Evolutionary conservation across 83 land plant genomes (phyloP), one percentile per base, ranked within the genome.

Genomic region (Larix sibirica): DNA sequence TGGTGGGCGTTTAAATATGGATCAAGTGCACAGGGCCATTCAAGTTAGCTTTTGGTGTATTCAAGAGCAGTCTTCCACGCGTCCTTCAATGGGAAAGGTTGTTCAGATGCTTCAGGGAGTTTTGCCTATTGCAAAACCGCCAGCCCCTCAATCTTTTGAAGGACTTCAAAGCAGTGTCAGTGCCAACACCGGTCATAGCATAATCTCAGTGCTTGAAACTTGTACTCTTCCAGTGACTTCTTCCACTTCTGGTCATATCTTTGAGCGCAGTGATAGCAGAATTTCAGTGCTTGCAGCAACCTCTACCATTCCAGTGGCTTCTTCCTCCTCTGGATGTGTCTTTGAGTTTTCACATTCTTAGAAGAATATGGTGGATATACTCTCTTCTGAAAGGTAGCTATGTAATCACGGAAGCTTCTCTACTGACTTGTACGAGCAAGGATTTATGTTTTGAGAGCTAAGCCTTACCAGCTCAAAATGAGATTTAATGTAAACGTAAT

Each of bases 41-140:
- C 64, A 87, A 77, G 93, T 90, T 26, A 87, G 94, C 73, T 92
- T 94, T 64, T 94, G 92, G 96, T 94, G 96, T 59, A 61, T 31
- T 61, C 65, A 79, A 61, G 47, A 33, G 6, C 47, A 79, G 20
- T 10, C 65, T 79, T 33, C 44, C 3, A 17, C 26, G 21, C 40
- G 80, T 18, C 80, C 80, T 36, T 12, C 65, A 2, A 79, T 79
- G 80, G 64, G 80, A 24, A 79, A 79, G 65, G 38, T 79, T 60
- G 47, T 61, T 59, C 80, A 61, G 24, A 61, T 79, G 80, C 65
- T 79, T 18, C 63, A 79, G 65, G 80, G 65, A 64, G n/a, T 60
- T 79, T 61, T 79, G 0, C 24, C 65, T 33, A 8, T 17, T 79
- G 65, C 17, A 60, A 87, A 62, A 70, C 94, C 96, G 12, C 94